A percentile compares a stretch with the other conserved stretches of the same genome.
These are phyloP conservation scores for Thelonectria blattea DNA, from an alignment of 2,329 filamentous ascomycete genomes.

Conservation along the genomic window DNA sequence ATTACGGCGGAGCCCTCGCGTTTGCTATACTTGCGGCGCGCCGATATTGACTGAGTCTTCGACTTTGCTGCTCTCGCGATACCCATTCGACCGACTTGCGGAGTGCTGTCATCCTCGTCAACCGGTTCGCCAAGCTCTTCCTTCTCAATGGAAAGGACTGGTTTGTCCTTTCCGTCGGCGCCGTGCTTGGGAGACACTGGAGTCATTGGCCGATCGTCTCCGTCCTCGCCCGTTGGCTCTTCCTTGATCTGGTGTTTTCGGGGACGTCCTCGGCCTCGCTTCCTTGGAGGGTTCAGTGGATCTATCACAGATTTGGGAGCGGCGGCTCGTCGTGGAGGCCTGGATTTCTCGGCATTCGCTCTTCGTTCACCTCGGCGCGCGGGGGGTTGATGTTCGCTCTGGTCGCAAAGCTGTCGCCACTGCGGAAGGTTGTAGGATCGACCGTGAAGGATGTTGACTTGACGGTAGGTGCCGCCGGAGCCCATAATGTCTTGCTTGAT, in stretches of 20 bases:
- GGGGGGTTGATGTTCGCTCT: conserved; percentile 94
- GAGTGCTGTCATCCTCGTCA: conserved; percentile 51
- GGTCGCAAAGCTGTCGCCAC: conserved; percentile 92
- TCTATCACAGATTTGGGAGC: conserved; percentile 39
- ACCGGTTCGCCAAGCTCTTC: conserved; percentile 55
- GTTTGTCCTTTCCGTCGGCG: conserved; percentile 39
- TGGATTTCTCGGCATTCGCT: conserved; percentile 62
- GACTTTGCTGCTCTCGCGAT: conserved; percentile 57
- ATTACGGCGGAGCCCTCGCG: conserved; percentile 79
- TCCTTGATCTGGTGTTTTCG: conserved; percentile 48
- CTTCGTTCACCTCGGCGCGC: conserved; percentile 85
- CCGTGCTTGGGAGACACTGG: conserved; percentile 61
- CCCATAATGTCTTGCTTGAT: conserved; percentile 99
- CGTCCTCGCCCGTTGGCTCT: conserved; percentile 46
- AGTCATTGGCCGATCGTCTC: conserved; percentile 63
- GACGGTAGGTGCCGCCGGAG: conserved; percentile 91
- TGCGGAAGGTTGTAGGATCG: conserved; percentile 95
- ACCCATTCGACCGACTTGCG: conserved; percentile 54
- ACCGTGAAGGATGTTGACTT: conserved; percentile 96
- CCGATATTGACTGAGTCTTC: conserved; percentile 78
- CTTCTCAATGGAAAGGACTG: conserved; percentile 57
- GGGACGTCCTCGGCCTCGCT: conserved; percentile 49
- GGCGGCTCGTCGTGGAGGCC: conserved; percentile 49
- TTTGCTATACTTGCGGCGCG: conserved; percentile 84
- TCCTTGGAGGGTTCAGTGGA: conserved; percentile 44